These are phyloP conservation scores for Verticillium albo-atrum DNA, from an alignment of 2,329 filamentous ascomycete species.

Conservation along the genomic window DNA sequence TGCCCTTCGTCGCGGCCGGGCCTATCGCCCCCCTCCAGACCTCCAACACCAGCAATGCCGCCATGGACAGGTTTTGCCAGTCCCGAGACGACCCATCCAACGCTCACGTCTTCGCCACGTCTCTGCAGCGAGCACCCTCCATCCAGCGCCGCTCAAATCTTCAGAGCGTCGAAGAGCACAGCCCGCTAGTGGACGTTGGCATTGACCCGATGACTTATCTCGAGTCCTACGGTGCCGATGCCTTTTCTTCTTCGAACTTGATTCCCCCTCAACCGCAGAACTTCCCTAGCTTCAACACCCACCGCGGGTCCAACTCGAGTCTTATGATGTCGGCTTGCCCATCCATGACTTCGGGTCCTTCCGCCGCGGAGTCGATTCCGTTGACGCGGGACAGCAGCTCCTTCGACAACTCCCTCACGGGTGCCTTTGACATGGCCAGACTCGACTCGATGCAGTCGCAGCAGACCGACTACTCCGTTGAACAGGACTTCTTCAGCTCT, in stretches of 20 bases:
- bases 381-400: constrained; percentile 40
- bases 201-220: constrained; percentile 35
- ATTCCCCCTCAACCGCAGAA: constrained; percentile 12
- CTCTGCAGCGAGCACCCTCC: constrained; percentile 19
- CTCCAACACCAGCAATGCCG: constrained; percentile 14
- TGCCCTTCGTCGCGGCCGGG: constrained; percentile 31
- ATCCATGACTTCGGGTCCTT: constrained; percentile 37
- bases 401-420: constrained; percentile 20
- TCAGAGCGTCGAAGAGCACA: constrained; percentile 30
- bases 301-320: constrained; percentile 12
- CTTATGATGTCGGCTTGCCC: constrained; percentile 32
- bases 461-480: constrained; percentile 13
- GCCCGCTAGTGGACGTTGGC: constrained; percentile 22
- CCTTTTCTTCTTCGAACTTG: constrained; percentile 19
- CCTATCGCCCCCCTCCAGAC: constrained; percentile 27
- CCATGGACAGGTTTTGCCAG: constrained; percentile 23
- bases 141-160: constrained; percentile 14
- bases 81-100: constrained; percentile 25
- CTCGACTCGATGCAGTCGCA: constrained; percentile 32
- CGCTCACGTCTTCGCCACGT: constrained; percentile 12
- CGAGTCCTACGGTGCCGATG: constrained; percentile 20
- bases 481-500: constrained; percentile 15
- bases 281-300: constrained; percentile 15
- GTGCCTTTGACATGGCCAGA: constrained; percentile 30
- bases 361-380: constrained; percentile 31